A percentile compares a stretch with the other conserved stretches of the same genome.
phyloP scores from a whole-genome alignment of 2,329 filamentous ascomycete species.

The Hortaea sp. region DNA sequence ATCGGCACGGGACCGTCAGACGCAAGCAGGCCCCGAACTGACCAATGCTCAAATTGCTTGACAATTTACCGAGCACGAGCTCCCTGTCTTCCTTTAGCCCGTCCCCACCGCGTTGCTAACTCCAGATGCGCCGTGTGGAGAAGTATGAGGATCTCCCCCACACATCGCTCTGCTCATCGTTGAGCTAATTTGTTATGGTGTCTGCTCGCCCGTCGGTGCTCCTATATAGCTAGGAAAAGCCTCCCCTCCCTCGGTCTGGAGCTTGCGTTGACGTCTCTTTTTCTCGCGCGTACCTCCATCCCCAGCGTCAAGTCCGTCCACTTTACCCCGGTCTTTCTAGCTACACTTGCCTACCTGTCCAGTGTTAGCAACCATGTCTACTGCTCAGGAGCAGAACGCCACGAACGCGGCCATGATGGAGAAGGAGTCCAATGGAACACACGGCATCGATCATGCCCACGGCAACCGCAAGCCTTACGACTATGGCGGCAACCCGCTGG shows the following conservation, averaged over 20 bases:
- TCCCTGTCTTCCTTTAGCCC: neutral
- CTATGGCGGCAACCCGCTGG: conserved; percentile 43
- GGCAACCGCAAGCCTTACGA: conserved; percentile 37
- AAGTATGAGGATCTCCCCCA: neutral
- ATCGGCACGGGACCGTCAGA: neutral
- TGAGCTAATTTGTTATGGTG: neutral
- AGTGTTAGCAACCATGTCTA: conserved; percentile 27
- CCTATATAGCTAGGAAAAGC: neutral
- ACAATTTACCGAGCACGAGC: conserved; percentile 1
- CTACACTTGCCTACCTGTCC: neutral
- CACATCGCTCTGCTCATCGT: neutral
- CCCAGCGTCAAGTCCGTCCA: too few species aligned
- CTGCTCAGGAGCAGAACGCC: conserved; percentile 30
- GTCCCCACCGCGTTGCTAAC: neutral
- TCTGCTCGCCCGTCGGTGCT: neutral
- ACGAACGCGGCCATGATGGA: conserved; percentile 10
- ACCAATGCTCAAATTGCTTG: neutral
- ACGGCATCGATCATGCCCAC: conserved; percentile 28
- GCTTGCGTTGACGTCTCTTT: neutral
- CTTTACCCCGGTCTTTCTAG: too few species aligned
- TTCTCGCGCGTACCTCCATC: neutral
- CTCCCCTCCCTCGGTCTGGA: neutral
- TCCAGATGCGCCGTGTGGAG: neutral
- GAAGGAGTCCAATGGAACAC: conserved; percentile 10
- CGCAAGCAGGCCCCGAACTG: neutral